Base-by-base conservation (phyloP, 805 yeast genomes). In the Kuraishia hungarica region DNA sequence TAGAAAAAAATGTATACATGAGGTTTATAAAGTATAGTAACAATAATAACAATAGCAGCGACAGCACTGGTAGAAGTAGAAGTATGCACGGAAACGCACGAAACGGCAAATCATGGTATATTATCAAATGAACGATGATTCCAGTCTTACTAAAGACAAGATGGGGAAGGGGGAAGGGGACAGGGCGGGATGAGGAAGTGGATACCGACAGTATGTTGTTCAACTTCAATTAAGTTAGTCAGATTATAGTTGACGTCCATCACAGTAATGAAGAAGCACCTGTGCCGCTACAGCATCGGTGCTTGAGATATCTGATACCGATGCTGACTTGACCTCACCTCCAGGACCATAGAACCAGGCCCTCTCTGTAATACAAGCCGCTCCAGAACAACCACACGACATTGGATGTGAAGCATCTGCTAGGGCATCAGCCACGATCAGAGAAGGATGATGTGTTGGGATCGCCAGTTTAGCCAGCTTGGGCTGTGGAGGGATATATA, bases 341-440 rank as follows among this genome's bases (percentile, higher is more conserved):
- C 68, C 61, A 11, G 72, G 69, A 2, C 66, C 66, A 53, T 71
- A 71, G 19, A 71, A 58, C 74, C 74, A 71, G 1, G 73, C 73
- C 20, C 59, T 62, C 49, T 71, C 69, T 6, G 63, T 63, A 52
- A 71, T 70, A 52, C 73, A 70, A 15, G 58, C 57, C 22, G 61
- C 64, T 5, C 73, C 72, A 39, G 65, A 61, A 53, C 74, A 70
- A 1, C 75, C 75, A 58, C 74, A 70, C 21, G 60, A 56, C 11
- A 66, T 61, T 2, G 60, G 51, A 35, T 62, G 65, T 19, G 66
- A 61, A 2, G 62, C 53, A 50, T 68, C 70, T 2, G 62, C 52
- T 8, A 59, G 59, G n/a, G 63, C 61, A 55, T 71, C 75, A 1
- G 67, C 60, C 19, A 70, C 57, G 5, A 71, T 70, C 54, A 70